These are phyloP conservation scores for Saccharomycopsis sp. DNA, from an alignment of 805 yeast species.

Conservation along the genomic window DNA sequence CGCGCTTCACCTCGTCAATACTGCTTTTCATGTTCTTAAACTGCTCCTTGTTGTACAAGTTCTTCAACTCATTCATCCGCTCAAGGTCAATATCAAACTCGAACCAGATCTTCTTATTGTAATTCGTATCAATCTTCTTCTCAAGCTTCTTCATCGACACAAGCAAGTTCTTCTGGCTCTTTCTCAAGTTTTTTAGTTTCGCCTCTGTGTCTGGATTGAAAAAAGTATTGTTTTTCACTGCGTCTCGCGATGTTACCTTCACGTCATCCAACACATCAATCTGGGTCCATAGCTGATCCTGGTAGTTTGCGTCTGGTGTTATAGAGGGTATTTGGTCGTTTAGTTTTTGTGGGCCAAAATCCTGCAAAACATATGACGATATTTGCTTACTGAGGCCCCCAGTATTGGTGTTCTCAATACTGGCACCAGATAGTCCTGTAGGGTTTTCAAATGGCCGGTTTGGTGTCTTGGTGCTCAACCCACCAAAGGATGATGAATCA, in stretches of 20 bases:
- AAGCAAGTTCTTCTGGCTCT: conserved; percentile 14
- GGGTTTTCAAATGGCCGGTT: background rate
- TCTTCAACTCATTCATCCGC: conserved; percentile 15
- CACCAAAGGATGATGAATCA: background rate
- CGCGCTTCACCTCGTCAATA: conserved; percentile 14
- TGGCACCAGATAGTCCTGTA: background rate
- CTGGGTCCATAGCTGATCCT: conserved; percentile 81
- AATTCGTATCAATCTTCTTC: conserved; percentile 10
- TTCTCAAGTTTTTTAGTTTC: conserved; percentile 16
- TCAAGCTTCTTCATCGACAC: conserved; percentile 15
- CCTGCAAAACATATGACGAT: background rate
- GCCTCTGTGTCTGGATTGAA: conserved; percentile 37
- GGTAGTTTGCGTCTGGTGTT: conserved; percentile 54
- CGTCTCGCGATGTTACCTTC: conserved; percentile 45
- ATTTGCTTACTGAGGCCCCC: background rate
- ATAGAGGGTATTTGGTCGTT: conserved; percentile 47
- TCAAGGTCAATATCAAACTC: conserved; percentile 20
- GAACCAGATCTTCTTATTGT: conserved; percentile 18
- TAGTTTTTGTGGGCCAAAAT: background rate
- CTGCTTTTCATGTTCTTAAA: conserved; percentile 12
- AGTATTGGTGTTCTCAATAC: background rate
- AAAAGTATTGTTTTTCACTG: conserved; percentile 38
- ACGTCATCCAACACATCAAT: conserved; percentile 82
- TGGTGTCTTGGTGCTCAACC: background rate
- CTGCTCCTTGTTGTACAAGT: conserved; percentile 16